Percentiles rank a stretch among this genome's conserved stretches.
These are phyloP conservation scores for Dispira simplex DNA, from an alignment of 192 early-diverging fungal genomes.

Conservation along the genomic window DNA sequence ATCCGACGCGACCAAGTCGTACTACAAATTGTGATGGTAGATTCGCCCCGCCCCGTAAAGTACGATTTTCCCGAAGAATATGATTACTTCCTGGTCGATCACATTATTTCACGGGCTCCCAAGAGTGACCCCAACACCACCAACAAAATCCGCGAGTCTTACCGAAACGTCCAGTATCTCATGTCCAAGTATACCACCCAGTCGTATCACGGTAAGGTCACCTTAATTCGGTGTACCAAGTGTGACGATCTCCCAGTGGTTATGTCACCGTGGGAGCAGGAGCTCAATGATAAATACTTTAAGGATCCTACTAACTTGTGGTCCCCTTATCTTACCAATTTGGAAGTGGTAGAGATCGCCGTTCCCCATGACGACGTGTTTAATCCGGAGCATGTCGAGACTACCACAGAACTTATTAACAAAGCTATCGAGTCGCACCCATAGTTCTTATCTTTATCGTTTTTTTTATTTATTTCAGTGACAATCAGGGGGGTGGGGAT, in stretches of 20 bases:
- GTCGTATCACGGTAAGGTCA: slow-evolving; percentile 5
- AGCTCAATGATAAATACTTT: not conserved
- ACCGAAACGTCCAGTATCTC: slow-evolving; percentile 1
- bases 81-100: not conserved
- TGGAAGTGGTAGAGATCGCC: slow-evolving; percentile 1
- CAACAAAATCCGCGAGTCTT: slow-evolving; percentile 7
- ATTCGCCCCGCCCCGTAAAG: not conserved
- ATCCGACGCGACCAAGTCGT: not conserved
- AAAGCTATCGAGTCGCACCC: not conserved
- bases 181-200: not conserved
- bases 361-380: slow-evolving; percentile 2
- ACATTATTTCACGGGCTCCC: not conserved
- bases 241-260: not conserved
- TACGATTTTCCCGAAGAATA: not conserved
- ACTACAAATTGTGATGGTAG: not conserved
- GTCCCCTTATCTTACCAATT: not conserved
- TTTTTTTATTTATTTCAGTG: no score
- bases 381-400: slow-evolving; percentile 1
- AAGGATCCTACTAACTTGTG: not conserved
- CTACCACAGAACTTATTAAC: not conserved
- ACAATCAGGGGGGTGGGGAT: no score
- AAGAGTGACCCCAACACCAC: not conserved
- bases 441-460: no score
- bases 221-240: slow-evolving; percentile 1
- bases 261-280: not conserved